These are phyloP conservation scores for Spencermartinsiella europaea DNA, from an alignment of 805 yeast species.

Conservation along the genomic window DNA sequence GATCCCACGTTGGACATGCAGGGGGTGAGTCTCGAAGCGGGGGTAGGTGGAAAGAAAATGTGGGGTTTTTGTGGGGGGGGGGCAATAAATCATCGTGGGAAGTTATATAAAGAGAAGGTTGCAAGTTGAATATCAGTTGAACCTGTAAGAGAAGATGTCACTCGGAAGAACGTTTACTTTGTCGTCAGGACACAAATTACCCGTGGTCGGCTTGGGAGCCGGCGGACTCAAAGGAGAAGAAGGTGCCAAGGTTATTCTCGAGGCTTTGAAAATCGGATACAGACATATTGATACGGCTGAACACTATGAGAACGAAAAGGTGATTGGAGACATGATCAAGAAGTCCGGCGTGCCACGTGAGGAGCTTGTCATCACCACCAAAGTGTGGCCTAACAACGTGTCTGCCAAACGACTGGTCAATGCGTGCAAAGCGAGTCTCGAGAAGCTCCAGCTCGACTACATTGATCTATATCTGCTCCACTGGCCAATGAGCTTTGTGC, in stretches of 20 bases:
- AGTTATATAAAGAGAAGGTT: no score
- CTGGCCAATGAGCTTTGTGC: slow-evolving; percentile 50
- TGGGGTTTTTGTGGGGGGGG: no score
- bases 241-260: slow-evolving; percentile 35
- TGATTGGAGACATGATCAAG: slow-evolving; percentile 49
- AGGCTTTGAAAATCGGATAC: slow-evolving; percentile 61
- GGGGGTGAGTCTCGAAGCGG: no score
- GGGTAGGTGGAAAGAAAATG: no score
- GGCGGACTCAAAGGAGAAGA: slow-evolving; percentile 30
- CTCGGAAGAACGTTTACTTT: slow-evolving; percentile 7
- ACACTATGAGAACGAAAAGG: slow-evolving; percentile 61
- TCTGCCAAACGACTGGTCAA: slow-evolving; percentile 42
- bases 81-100: no score
- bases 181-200: slow-evolving; percentile 45
- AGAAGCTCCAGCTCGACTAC: slow-evolving; percentile 51
- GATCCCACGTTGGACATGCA: no score
- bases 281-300: slow-evolving; percentile 73
- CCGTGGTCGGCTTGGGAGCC: slow-evolving; percentile 54
- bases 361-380: slow-evolving; percentile 58
- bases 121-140: no score
- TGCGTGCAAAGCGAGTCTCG: slow-evolving; percentile 48
- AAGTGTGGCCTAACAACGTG: slow-evolving; percentile 41
- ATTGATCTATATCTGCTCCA: slow-evolving; percentile 63
- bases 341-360: slow-evolving; percentile 40
- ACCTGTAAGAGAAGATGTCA: no score